phyloP scores from a whole-genome alignment of 2,329 filamentous ascomycete species.

The Emericellopsis cladophorae region DNA sequence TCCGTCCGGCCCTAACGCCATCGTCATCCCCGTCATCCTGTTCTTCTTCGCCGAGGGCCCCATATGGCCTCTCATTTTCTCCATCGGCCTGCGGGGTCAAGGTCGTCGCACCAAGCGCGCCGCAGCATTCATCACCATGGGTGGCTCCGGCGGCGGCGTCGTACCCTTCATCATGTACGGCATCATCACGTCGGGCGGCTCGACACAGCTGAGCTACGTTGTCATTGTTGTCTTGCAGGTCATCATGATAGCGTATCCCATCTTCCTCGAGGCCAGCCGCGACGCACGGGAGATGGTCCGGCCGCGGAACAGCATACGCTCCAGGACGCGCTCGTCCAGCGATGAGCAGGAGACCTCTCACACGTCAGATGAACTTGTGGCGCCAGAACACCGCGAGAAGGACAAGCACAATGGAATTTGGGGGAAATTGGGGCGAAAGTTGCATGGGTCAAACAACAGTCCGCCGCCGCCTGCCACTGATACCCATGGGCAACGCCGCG shows the following conservation, averaged over 20 bases:
- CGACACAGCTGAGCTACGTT: conserved; percentile 50
- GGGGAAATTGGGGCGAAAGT: not conserved
- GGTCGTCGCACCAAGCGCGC: conserved; percentile 71
- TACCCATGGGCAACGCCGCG: too few relatives aligned
- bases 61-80: conserved; percentile 72
- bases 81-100: conserved; percentile 66
- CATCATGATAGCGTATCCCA: conserved; percentile 31
- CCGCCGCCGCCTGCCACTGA: too few relatives aligned
- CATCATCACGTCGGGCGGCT: conserved; percentile 45
- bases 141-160: conserved; percentile 58
- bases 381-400: not conserved
- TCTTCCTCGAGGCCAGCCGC: conserved; percentile 31
- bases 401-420: not conserved
- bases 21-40: conserved; percentile 50
- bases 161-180: conserved; percentile 65
- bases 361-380: not conserved
- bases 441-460: too few relatives aligned
- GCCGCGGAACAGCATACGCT: not conserved
- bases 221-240: conserved; percentile 44
- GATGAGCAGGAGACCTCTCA: not conserved
- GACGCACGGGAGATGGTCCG: conserved; percentile 33
- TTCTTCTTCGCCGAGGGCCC: conserved; percentile 76
- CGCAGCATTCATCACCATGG: conserved; percentile 65
- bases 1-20: conserved; percentile 30
- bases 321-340: not conserved